phyloP scores from a whole-genome alignment of 352 stramenopile genomes.

The Globisporangium uncinulatum region DNA sequence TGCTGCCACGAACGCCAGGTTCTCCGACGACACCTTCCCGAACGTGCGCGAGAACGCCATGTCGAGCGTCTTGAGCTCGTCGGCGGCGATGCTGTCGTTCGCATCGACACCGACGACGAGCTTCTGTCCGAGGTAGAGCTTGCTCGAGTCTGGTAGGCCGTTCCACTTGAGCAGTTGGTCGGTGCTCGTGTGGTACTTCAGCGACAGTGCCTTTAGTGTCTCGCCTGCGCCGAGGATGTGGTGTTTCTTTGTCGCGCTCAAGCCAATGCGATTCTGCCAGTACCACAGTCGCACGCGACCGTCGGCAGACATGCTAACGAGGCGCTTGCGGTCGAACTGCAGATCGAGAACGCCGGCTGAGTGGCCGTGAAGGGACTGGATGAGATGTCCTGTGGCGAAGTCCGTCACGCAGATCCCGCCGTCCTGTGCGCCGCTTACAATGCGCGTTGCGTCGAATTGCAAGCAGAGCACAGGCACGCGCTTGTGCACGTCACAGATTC shows the following conservation, averaged over 20 bases:
- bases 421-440: slow-evolving; percentile 49
- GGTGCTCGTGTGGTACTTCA: slow-evolving; percentile 75
- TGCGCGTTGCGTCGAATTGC: slow-evolving; percentile 71
- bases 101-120: slow-evolving; percentile 57
- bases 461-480: slow-evolving; percentile 49
- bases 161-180: slow-evolving; percentile 70
- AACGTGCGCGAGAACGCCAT: slow-evolving; percentile 34
- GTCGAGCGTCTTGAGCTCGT: slow-evolving; percentile 60
- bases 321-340: slow-evolving; percentile 63
- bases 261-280: slow-evolving; percentile 49
- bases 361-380: slow-evolving; percentile 63
- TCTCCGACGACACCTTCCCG: slow-evolving; percentile 58
- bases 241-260: slow-evolving; percentile 50
- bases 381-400: slow-evolving; percentile 59
- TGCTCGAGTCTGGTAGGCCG: slow-evolving; percentile 54
- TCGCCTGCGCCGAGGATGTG: slow-evolving; percentile 67
- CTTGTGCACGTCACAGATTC: slow-evolving; percentile 51
- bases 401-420: slow-evolving; percentile 67
- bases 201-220: slow-evolving; percentile 61
- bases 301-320: slow-evolving; percentile 64
- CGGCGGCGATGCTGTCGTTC: slow-evolving; percentile 24
- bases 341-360: slow-evolving; percentile 43
- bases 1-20: slow-evolving; percentile 55
- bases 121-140: slow-evolving; percentile 74
- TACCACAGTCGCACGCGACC: slow-evolving; percentile 56